Evolutionary conservation across 805 yeast species (phyloP).

Genomic region (Wickerhamiella bombiphila): DNA sequence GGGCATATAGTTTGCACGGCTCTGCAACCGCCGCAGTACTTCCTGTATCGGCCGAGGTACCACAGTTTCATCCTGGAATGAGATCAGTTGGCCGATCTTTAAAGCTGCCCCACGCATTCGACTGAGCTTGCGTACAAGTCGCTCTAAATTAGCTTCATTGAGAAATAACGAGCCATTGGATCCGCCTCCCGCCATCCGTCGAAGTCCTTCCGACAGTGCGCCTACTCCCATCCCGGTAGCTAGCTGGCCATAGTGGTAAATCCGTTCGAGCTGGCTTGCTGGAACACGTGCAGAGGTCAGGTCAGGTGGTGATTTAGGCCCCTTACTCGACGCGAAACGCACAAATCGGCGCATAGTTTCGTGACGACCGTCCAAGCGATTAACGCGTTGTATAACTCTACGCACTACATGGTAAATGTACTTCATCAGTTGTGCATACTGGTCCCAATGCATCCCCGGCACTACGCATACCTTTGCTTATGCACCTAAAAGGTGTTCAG

Average conservation of each 20-base stretch:
- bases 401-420: no score
- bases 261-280: conserved; percentile 66
- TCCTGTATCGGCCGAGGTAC: conserved; percentile 75
- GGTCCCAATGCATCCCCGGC: no score
- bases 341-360: no score
- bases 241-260: conserved; percentile 82
- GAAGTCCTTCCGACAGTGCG: conserved; percentile 62
- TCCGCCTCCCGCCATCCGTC: conserved; percentile 32
- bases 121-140: conserved; percentile 74
- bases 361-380: background rate
- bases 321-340: no score
- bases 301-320: conserved; percentile 17
- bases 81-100: conserved; percentile 91
- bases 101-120: conserved; percentile 99
- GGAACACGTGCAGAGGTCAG: conserved; percentile 66
- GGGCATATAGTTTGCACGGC: conserved; percentile 95
- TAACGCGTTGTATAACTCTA: no score
- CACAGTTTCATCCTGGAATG: conserved; percentile 80
- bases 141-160: conserved; percentile 70
- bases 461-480: no score
- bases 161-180: conserved; percentile 41
- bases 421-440: no score
- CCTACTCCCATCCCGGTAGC: conserved; percentile 87
- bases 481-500: background rate
- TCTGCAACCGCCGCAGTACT: conserved; percentile 72